Percentiles rank a stretch among this genome's conserved stretches.
Evolutionary conservation across 2,329 filamentous ascomycete species (phyloP).

Genomic region (Stachybotrys chlorohalonatus): DNA sequence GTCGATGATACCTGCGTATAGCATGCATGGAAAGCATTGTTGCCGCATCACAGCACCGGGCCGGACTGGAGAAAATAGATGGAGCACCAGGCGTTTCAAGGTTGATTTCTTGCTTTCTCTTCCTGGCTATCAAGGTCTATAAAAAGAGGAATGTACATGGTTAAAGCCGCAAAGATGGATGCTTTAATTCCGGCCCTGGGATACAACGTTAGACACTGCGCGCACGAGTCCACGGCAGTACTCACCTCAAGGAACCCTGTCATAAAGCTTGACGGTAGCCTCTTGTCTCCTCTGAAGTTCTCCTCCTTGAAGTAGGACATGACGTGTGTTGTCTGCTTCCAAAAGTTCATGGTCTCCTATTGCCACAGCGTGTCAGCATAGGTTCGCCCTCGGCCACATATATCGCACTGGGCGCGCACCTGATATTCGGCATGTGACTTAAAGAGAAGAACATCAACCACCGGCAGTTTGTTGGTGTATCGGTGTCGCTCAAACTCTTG

Average conservation of each 20-base stretch:
- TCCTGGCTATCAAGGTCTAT: constrained; percentile 9
- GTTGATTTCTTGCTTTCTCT: constrained; percentile 12
- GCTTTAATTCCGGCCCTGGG: constrained; percentile 47
- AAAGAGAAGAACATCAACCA: constrained; percentile 82
- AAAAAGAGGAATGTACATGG: not conserved
- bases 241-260: constrained; percentile 87
- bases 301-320: constrained; percentile 95
- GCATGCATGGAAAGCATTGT: not conserved
- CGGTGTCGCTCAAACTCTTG: constrained; percentile 95
- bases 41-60: not conserved
- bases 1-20: constrained; percentile 12
- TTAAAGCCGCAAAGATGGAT: constrained; percentile 8
- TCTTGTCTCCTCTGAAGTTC: constrained; percentile 63
- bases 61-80: not conserved
- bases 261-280: constrained; percentile 85
- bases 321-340: constrained; percentile 93
- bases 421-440: constrained; percentile 92
- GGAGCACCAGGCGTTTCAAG: constrained; percentile 19
- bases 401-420: constrained; percentile 40
- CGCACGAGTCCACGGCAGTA: constrained; percentile 3
- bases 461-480: constrained; percentile 80
- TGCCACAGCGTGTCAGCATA: constrained; percentile 4
- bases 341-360: constrained; percentile 97
- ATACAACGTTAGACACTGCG: not conserved
- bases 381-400: constrained; percentile 50